These are phyloP conservation scores for Pilatotrama ljubarskyi DNA, from an alignment of 768 basidiomycete species.

Conservation along the genomic window DNA sequence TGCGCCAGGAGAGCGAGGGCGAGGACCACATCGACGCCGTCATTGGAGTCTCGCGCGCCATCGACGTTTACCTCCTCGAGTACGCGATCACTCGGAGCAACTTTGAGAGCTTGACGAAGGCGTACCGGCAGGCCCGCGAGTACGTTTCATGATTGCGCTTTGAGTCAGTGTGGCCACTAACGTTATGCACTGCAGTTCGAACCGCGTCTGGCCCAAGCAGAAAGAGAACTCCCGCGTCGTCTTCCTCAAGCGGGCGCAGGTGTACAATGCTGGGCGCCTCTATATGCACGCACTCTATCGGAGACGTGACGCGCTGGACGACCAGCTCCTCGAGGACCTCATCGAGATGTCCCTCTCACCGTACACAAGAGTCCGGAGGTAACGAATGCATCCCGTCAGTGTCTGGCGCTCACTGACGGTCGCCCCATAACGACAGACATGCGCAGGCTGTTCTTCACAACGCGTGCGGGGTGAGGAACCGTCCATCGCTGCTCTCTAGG, in stretches of 20 bases:
- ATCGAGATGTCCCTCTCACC: slow-evolving; percentile 77
- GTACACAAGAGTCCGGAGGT: slow-evolving; percentile 79
- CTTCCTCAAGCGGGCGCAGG: slow-evolving; percentile 74
- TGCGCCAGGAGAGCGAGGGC: slow-evolving; percentile 60
- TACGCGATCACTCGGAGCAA: slow-evolving; percentile 63
- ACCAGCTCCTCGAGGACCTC: slow-evolving; percentile 64
- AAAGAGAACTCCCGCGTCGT: slow-evolving; percentile 74
- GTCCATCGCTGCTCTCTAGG: not conserved
- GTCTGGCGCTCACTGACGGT: not conserved
- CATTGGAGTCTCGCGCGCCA: slow-evolving; percentile 65
- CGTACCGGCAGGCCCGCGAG: slow-evolving; percentile 63
- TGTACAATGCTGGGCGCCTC: slow-evolving; percentile 73
- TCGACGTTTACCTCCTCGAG: slow-evolving; percentile 73
- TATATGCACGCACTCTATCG: slow-evolving; percentile 80
- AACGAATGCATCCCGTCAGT: slow-evolving; percentile 18
- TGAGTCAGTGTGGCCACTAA: not conserved
- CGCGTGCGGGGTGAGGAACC: slow-evolving; percentile 59
- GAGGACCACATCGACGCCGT: slow-evolving; percentile 91
- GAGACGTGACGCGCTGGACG: slow-evolving; percentile 71
- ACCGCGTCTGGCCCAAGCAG: slow-evolving; percentile 69
- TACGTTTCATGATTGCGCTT: slow-evolving; percentile 34
- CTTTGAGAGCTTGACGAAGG: slow-evolving; percentile 67
- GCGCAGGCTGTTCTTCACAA: slow-evolving; percentile 66
- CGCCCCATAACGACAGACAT: slow-evolving; percentile 44
- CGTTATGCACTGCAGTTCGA: slow-evolving; percentile 42